A percentile compares a stretch with the other conserved stretches of the same genome.
Conservation (phyloP, 2,329 filamentous ascomycete species). For the Alternaria sp. region DNA sequence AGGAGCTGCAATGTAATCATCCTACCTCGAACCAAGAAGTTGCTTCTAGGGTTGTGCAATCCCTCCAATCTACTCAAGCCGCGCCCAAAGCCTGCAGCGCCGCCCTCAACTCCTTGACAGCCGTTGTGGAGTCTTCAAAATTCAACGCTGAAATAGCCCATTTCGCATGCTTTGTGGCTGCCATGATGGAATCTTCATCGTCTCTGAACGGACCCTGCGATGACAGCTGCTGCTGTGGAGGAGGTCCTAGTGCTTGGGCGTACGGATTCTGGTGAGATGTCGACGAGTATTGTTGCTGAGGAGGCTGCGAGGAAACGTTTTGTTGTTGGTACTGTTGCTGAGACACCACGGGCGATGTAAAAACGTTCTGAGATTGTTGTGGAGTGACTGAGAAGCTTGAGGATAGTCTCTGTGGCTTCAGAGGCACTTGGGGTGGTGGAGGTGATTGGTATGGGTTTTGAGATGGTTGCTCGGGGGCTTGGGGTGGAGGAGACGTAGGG, state of each 20-base stretch:
- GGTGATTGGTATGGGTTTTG: conserved; percentile 34
- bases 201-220: conserved; percentile 57
- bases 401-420: conserved; percentile 10
- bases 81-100: conserved; percentile 77
- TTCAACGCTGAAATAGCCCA: conserved; percentile 97
- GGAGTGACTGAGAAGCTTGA: conserved; percentile 11
- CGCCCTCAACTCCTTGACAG: conserved; percentile 80
- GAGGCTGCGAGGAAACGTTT: conserved; percentile 12
- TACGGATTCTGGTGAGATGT: conserved; percentile 29
- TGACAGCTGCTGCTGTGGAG: conserved; percentile 17
- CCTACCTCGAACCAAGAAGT: too few species aligned
- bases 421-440: conserved; percentile 15
- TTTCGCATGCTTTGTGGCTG: conserved; percentile 93
- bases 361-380: conserved; percentile 2
- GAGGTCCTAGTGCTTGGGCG: conserved; percentile 28
- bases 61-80: too few species aligned
- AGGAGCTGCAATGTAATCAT: too few species aligned
- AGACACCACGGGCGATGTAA: background rate
- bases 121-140: conserved; percentile 93
- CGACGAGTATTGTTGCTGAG: conserved; percentile 20
- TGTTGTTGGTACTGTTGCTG: conserved; percentile 12
- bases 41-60: too few species aligned
- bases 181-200: conserved; percentile 75
- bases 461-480: conserved; percentile 30
- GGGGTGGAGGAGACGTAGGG: conserved; percentile 49